Percentiles rank a stretch among this genome's conserved stretches.
Conservation (phyloP, 1,284 basidiomycete genomes). For the Heterobasidion parviporum region DNA sequence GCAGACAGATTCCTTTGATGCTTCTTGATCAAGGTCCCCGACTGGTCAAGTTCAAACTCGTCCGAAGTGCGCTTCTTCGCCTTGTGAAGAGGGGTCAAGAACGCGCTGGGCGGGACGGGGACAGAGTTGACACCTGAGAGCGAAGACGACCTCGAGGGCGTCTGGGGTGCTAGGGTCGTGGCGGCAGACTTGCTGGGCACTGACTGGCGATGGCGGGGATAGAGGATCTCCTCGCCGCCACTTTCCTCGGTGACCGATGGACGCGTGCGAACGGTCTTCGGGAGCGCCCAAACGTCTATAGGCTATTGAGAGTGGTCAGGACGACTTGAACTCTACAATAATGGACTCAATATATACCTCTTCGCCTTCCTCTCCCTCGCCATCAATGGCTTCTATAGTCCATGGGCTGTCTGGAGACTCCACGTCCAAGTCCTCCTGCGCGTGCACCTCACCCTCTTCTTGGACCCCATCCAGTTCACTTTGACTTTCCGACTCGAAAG, state of each 20-base stretch:
- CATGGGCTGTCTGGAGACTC: conserved; percentile 65
- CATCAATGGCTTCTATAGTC: conserved; percentile 81
- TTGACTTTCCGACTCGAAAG: conserved; percentile 26
- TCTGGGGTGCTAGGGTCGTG: background rate
- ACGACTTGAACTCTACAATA: conserved; percentile 6
- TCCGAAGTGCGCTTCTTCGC: conserved; percentile 74
- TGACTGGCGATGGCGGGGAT: conserved; percentile 51
- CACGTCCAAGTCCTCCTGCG: conserved; percentile 31
- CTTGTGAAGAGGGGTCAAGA: conserved; percentile 41
- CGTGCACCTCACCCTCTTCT: conserved; percentile 35
- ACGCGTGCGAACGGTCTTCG: conserved; percentile 43
- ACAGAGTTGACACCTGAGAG: conserved; percentile 10
- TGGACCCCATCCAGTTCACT: conserved; percentile 31
- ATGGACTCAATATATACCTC: conserved; percentile 36
- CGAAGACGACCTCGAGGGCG: background rate
- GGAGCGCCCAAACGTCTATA: conserved; percentile 30
- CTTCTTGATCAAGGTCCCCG: conserved; percentile 49
- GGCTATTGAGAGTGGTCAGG: conserved; percentile 16
- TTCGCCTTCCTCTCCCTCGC: conserved; percentile 60
- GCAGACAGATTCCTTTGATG: conserved; percentile 20
- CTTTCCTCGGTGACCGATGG: conserved; percentile 70
- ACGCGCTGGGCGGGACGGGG: conserved; percentile 51
- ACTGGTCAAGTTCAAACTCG: conserved; percentile 73
- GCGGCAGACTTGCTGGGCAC: conserved; percentile 9
- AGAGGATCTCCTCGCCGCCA: conserved; percentile 76